Base-by-base conservation (phyloP, 2,329 filamentous ascomycete genomes). In the Fusarium nurragi region DNA sequence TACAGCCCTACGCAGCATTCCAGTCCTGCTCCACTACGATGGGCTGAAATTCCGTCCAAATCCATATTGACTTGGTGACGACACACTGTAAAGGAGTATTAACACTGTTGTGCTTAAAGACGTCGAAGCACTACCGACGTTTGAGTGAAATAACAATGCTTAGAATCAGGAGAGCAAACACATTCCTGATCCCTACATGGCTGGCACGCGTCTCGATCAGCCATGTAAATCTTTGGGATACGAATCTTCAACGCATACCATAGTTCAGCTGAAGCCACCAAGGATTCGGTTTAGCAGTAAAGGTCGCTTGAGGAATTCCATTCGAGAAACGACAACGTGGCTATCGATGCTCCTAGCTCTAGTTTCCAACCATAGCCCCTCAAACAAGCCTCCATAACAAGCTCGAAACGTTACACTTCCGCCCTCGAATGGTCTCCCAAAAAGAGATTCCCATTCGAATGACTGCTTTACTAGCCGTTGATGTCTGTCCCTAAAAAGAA, bases 341-440 rank as follows among this genome's bases (percentile, higher is more conserved):
- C 47, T 25, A 6, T n/a, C 18, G 10, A 14, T 2, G 13, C 14
- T 19, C 7, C 6, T 5, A 50, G n/a, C 16, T 21, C 7, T 19
- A 25, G 19, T n/a, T 2, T 4, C 9, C 9, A 16, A 34, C 3
- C n/a, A 34, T 32, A 25, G 16, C 21, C 37, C 3, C 4, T n/a
- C 10, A 16, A 23, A 13, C 34, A 37, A 54, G 39, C 39, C 30
- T 36, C 6, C 16, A 37, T 36, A 7, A 2, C 37, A 22, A 23
- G 30, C 14, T 40, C 39, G 19, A 60, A 43, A 45, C 56, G 32
- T 60, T 54, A 45, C 46, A 39, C 30, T 30, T 22, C 48, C 21
- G 45, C 43, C 36, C 50, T 43, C 49, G 39, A 38, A 56, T 21
- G 13, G 21, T 6, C 25, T 61, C 37, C 32, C 5, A 2, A 13